Base-by-base conservation (phyloP, 805 yeast species). In the Ogataea allantospora region DNA sequence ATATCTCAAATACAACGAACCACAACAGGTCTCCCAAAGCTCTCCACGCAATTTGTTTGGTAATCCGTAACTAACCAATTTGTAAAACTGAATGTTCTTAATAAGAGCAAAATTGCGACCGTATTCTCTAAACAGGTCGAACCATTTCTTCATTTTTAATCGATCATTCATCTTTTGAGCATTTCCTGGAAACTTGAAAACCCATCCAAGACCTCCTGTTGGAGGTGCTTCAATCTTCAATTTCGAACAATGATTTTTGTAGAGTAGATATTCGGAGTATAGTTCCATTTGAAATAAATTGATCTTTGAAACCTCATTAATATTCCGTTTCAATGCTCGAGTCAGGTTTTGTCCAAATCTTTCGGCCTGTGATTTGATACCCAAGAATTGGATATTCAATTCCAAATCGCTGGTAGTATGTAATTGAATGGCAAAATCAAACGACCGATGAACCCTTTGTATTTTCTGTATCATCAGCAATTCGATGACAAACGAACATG, bases 41-140 rank as follows among this genome's bases (percentile, higher is more conserved):
- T 93, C 99, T 25, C 99, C 99, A 48, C 99, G 73, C 37, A 93
- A 67, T 42, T 95, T 73, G 56, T 91, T 91, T n/a, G 98, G 98
- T 16, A 93, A 70, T 0, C 99, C 98, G 11, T 89, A 93, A 34
- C 97, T 71, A 7, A 93, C 74, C 34, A 93, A 72, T 54, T 84
- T 85, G 59, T 80, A 85, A 55, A 88, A 95, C 55, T 80, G 77
- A 25, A 80, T 86, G 39, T 83, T 86, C 32, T 79, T 75, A 1
- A 86, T 71, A 13, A 91, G 51, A 1, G 95, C 79, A 35, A 93
- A 65, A 53, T 89, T 88, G 32, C 95, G 71, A 19, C 99, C 99
- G 53, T 88, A 82, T 13, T 77, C 75, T 40, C 82, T 71, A 58
- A 89, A 84, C 53, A 85, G 83, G 54, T 91, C 97, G 55, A 86